Evolutionary conservation across 805 yeast species (phyloP), one percentile per base, ranked within the genome.

Genomic region (Hanseniaspora valbyensis): DNA sequence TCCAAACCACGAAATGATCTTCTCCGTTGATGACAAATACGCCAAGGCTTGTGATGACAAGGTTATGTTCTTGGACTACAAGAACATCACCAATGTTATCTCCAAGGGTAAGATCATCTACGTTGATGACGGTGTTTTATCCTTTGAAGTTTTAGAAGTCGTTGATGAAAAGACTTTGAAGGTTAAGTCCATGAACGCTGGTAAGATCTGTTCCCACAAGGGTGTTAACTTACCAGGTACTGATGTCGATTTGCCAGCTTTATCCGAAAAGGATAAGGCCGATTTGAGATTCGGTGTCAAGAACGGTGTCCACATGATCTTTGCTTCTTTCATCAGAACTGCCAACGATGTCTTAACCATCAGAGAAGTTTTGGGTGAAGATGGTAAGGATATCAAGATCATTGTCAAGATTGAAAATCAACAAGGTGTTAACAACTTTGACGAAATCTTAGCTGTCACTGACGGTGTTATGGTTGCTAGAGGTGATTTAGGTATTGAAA

Each of bases 381-480:
- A 87, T 50, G 98, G 98, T 68, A 82, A 81, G 72, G 84, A 86
- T 65, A 85, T 92, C 71, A 94, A 92, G 78, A 88, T 92, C 74
- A 89, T 92, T 63, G 83, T 87, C 68, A 92, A 92, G 80, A 90
- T 92, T 68, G 98, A 92, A 78, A 89, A 88, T 78, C 97, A 90
- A 76, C 98, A 92, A 74, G 98, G 98, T 78, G 97, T 92, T 64
- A 89, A 92, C 84, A 92, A 92, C 81, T 92, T 92, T 67, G 98
- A 92, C 71, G 96, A 86, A 56, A 92, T 92, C 66, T 80, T 92
- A 68, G 69, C 69, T 63, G 95, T 81, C 70, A 92, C 98, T 56
- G 98, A 92, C 69, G 98, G 97, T 77, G 96, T 92, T 66, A 92
- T 92, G 98, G 97, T 92, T 69, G 98, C 98, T 65, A 83, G 98